These are phyloP conservation scores for Rosa persica DNA, from an alignment of 306 rosid species.

Conservation along the genomic window DNA sequence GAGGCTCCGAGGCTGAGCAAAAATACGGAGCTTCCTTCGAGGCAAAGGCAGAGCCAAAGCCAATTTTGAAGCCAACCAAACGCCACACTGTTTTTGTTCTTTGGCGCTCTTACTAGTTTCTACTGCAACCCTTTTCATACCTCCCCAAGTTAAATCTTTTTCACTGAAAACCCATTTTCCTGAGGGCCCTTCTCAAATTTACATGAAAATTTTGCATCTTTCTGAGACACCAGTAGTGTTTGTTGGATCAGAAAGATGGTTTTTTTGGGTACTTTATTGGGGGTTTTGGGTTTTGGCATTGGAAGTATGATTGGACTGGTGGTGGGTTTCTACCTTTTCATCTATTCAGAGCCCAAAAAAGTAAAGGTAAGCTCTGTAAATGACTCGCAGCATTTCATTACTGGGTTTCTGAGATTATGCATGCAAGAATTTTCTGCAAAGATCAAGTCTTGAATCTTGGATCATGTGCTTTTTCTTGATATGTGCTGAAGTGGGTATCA, in stretches of 20 bases:
- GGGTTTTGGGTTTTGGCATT: conserved; percentile 57
- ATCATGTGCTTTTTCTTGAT: background rate
- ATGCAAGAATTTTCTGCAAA: background rate
- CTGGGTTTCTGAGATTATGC: conserved; percentile 2
- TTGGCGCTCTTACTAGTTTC: conserved; percentile 17
- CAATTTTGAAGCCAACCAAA: background rate
- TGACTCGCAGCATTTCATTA: background rate
- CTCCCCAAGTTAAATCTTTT: background rate
- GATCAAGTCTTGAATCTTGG: background rate
- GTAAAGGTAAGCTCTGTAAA: conserved; percentile 43
- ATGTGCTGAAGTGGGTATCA: background rate
- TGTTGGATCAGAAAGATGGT: conserved; percentile 44
- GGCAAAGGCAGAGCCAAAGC: background rate
- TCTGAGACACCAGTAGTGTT: background rate
- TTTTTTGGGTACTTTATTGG: conserved; percentile 48
- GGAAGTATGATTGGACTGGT: conserved; percentile 66
- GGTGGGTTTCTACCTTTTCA: conserved; percentile 65
- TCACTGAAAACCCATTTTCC: background rate
- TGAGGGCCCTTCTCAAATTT: background rate
- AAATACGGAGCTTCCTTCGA: background rate
- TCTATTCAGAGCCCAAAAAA: conserved; percentile 52
- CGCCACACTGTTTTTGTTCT: background rate
- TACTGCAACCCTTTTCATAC: background rate
- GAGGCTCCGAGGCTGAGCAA: background rate
- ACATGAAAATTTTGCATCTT: background rate